Evolutionary conservation across 331 rosid genomes (phyloP), one percentile per base, ranked within the genome.

Genomic region (Prunus yedoensis): DNA sequence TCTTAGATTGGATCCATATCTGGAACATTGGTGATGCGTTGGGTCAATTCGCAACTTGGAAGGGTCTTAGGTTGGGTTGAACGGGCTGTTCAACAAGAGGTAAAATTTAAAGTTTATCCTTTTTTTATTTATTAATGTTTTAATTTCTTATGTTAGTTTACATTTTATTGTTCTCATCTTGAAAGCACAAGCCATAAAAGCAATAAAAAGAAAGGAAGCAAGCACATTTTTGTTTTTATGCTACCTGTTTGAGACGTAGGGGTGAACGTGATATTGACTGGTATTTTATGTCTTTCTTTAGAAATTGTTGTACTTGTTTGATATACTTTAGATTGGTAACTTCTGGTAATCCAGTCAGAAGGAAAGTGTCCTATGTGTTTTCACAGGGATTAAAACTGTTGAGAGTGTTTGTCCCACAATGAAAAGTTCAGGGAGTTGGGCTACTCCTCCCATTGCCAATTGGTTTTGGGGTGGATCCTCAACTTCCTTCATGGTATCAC

Each of bases 1-100:
- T 68, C 71, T 65, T 76, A 95, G 99, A 92, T 95, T 87, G 99
- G 90, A 84, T 80, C 92, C 25, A 86, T 90, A 84, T 95, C 99
- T 78, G 99, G 99, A 86, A 95, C 98, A 0, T 77, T 95, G 85
- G 99, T 95, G 82, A 79, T 95, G 87, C 99, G 99, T 17, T 95
- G 99, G 99, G 85, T 95, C 87, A 95, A 92, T 82, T 80, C 97
- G 10, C 99, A 95, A 77, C 99, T 95, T 76, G 98, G 86, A 78
- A 88, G 97, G 83, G 86, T 95, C 81, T 84, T 89, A 83, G 90
- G 94, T 71, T 95, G 99, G 99, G 97, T 92, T 57, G 97, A 90
- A 71, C 88, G 99, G 80, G 90, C 96, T 78, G 82, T 91, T 79
- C 87, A 84, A 71, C 98, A 92, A 73, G 99, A 95, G 98, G 99